Evolutionary conservation across 257 asterid species (phyloP).

Genomic region (Mitragyna speciosa): DNA sequence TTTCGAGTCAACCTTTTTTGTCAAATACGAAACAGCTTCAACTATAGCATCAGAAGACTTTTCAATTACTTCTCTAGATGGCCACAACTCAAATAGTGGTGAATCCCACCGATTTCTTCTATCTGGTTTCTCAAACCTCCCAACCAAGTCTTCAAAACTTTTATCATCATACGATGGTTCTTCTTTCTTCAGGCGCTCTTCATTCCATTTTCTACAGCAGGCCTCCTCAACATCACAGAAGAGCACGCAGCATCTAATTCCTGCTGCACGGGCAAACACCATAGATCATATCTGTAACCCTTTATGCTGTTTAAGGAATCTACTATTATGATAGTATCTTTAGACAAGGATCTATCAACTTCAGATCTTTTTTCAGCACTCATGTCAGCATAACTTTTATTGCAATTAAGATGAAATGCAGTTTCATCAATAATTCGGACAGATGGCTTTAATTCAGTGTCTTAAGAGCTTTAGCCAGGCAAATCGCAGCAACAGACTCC

Average conservation of each 20-base stretch:
- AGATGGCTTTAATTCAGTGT: slow-evolving; percentile 59
- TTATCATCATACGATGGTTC: slow-evolving; percentile 58
- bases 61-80: slow-evolving; percentile 62
- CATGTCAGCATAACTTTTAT: slow-evolving; percentile 81
- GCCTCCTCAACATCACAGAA: slow-evolving; percentile 68
- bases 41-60: slow-evolving; percentile 60
- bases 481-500: slow-evolving; percentile 74
- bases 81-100: slow-evolving; percentile 79
- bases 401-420: slow-evolving; percentile 82
- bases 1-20: slow-evolving; percentile 80
- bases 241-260: slow-evolving; percentile 82
- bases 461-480: slow-evolving; percentile 78
- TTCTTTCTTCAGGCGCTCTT: slow-evolving; percentile 50
- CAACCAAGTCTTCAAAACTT: slow-evolving; percentile 69
- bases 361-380: slow-evolving; percentile 95
- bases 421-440: slow-evolving; percentile 72
- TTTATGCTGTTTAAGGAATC: slow-evolving; percentile 95
- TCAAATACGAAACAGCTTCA: slow-evolving; percentile 75
- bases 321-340: slow-evolving; percentile 68
- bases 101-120: slow-evolving; percentile 95
- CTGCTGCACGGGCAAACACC: slow-evolving; percentile 99
- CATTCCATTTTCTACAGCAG: slow-evolving; percentile 71
- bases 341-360: slow-evolving; percentile 84
- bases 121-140: slow-evolving; percentile 96
- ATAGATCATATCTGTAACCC: slow-evolving; percentile 94